Evolutionary conservation across 106 monocot genomes (phyloP).

Genomic region (Narthecium ossifragum): DNA sequence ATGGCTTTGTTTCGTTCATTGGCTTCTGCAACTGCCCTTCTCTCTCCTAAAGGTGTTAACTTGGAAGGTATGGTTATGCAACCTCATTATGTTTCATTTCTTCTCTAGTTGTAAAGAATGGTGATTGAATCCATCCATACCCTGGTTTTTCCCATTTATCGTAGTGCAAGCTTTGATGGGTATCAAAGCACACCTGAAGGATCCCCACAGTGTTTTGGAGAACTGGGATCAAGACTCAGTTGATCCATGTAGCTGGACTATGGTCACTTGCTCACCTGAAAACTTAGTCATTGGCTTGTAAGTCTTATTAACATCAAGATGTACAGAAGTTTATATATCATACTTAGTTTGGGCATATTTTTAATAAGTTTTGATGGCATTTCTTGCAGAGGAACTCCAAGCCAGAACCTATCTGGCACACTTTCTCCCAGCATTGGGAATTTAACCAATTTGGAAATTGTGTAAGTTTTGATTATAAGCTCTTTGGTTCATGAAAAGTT

Average conservation of each 20-base stretch:
- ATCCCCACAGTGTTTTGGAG: conserved; percentile 56
- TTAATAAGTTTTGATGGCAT: no score
- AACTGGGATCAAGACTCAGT: conserved; percentile 86
- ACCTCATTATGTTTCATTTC: not conserved
- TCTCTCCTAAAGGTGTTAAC: conserved; percentile 83
- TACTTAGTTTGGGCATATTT: not conserved
- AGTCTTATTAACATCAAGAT: conserved; percentile 3
- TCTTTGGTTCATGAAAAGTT: not conserved
- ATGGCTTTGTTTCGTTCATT: conserved; percentile 34
- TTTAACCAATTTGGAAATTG: conserved; percentile 62
- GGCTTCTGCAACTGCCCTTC: conserved; percentile 31
- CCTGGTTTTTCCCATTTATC: no score
- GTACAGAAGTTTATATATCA: not conserved
- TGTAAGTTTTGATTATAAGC: conserved; percentile 33
- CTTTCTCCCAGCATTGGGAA: conserved; percentile 71
- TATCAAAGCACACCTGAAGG: conserved; percentile 52
- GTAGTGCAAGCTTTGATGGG: conserved; percentile 79
- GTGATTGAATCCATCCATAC: not conserved
- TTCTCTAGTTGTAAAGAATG: not conserved
- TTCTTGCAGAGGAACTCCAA: conserved; percentile 50
- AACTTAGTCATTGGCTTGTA: conserved; percentile 61
- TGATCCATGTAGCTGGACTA: conserved; percentile 92
- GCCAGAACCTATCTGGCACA: conserved; percentile 67
- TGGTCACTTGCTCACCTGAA: conserved; percentile 69
- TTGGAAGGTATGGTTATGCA: conserved; percentile 50